Base-by-base conservation (phyloP, 1,139 yeast species). In the Blastobotrys serpentis region DNA sequence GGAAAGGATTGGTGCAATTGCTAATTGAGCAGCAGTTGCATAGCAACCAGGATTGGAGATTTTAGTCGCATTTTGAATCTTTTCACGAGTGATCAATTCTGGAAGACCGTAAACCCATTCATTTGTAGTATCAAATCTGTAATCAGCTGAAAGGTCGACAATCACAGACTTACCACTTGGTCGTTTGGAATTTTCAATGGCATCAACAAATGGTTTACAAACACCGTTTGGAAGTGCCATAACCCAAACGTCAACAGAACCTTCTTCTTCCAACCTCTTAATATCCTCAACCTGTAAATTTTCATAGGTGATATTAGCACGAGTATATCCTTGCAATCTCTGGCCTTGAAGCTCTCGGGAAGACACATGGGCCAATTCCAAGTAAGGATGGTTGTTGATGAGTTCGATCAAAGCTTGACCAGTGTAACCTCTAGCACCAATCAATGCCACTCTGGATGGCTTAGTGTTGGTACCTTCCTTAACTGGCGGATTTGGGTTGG, bases 211-310 rank as follows among this genome's bases (percentile, higher is more conserved):
- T 49, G 98, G 98, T 71, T 86, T 86, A 72, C 98, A 92, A 42
- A 92, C 97, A 48, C 97, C 97, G 66, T 92, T 92, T 55, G 99
- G 98, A 62, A 94, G 77, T 1, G 98, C 98, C 98, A 94, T 92
- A 33, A 94, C 95, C 98, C 99, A 92, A 50, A 90, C 84, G 62
- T 94, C 98, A 48, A 92, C 87, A 48, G 81, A 87, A 42, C 82
- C 81, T 41, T 80, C 74, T 57, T 81, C 78, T 69, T 90, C 98
- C 55, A 92, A 73, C 56, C 76, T 72, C 63, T 81, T 80, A 56
- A 92, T 85, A 62, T 92, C 98, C 64, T 89, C 96, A 43, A 83
- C 78, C 65, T 85, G 92, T 58, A 92, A 76, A 68, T 90, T 92
- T 55, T 87, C 87, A 70, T 92, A 92, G 46, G 78, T 77, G 50